Base-by-base conservation (phyloP, 1,139 yeast species). In the Hansenula anomala region DNA sequence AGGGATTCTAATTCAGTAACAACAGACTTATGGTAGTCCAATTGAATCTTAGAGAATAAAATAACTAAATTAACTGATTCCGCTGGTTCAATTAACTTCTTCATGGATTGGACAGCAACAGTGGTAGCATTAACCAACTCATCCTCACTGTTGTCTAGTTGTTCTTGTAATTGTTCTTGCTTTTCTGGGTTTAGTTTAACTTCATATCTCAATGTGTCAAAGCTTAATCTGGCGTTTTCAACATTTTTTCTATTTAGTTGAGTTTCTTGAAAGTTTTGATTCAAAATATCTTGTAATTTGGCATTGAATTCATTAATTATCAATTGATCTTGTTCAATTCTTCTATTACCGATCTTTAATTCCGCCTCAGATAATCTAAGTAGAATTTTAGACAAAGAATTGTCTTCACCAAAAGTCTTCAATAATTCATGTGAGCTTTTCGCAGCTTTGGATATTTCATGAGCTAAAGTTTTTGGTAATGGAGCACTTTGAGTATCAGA, bases 71-170 rank as follows among this genome's bases (percentile, higher is more conserved):
- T 70, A 37, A 84, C 69, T 39, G 79, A 68, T 58, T 80, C 83
- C 13, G 79, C 67, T 29, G 90, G 88, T 46, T 73, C 77, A 52
- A 85, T 76, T 43, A 84, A 66, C 46, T 71, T 75, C 60, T 81
- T 79, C 92, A 85, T 83, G 41, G 78, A 78, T 51, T 76, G 73
- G n/a, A 82, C 92, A 1, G 92, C 92, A 25, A 71, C 67, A 43
- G 82, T 82, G 9, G 89, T 84, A 20, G 87, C 85, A 52, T 80
- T 74, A 25, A 84, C 92, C 51, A 84, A 73, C 46, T 81, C 90
- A 56, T 85, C 95, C 61, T 85, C 95, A 48, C 75, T 71, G 33
- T 71, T 64, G 48, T 83, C 88, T 48, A 83, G 64, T 40, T 49
- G 40, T 14, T 36, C 47, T 36, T 51, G 53, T 31, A 52, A 31